These are phyloP conservation scores for Houttuynia cordata DNA, from an alignment of 164 flowering plant species.

Conservation along the genomic window DNA sequence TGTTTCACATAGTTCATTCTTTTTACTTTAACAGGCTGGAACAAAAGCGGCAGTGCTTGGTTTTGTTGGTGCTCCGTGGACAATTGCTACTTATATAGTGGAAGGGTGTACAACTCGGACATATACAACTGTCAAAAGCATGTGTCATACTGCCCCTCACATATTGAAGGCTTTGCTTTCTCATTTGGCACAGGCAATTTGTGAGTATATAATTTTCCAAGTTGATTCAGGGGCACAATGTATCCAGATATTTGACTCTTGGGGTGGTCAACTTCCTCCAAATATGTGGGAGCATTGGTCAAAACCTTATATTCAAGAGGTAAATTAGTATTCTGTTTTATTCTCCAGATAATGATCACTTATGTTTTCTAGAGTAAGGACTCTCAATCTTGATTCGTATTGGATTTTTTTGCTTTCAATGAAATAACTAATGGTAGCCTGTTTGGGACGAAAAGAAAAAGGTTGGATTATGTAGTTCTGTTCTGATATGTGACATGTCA, in stretches of 20 bases:
- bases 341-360: too few relatives aligned
- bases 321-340: conserved; percentile 10
- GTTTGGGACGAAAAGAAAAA: neutral
- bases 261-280: conserved; percentile 98
- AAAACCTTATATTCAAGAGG: conserved; percentile 82
- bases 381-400: neutral
- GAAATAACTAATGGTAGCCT: neutral
- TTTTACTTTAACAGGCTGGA: conserved; percentile 42
- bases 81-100: conserved; percentile 85
- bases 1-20: neutral
- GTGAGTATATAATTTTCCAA: conserved; percentile 80
- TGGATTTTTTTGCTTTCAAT: neutral
- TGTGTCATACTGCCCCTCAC: conserved; percentile 93
- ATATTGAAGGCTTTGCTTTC: conserved; percentile 71
- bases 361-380: neutral
- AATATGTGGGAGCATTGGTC: conserved; percentile 97
- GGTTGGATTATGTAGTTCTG: neutral
- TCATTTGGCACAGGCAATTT: conserved; percentile 67
- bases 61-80: conserved; percentile 99
- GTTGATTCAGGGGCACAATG: conserved; percentile 92
- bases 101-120: conserved; percentile 96
- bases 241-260: conserved; percentile 93
- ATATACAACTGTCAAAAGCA: conserved; percentile 72
- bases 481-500: too few relatives aligned
- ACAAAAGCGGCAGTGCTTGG: conserved; percentile 84